Evolutionary conservation across 768 basidiomycete species (phyloP).

Genomic region (Amanita rubescens): DNA sequence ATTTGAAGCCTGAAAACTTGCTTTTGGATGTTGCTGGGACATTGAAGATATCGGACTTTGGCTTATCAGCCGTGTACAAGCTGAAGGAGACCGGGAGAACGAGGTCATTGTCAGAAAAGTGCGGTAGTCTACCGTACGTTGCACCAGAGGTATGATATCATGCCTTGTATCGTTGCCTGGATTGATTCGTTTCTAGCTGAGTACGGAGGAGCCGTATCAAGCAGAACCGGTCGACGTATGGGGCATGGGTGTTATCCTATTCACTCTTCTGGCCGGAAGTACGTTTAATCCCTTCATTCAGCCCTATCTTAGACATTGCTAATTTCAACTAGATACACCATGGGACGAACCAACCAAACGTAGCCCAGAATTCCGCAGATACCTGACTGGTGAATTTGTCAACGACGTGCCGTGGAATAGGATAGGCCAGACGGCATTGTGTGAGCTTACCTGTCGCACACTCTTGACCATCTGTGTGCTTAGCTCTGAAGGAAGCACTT

Average conservation of each 20-base stretch:
- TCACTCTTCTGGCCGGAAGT: slow-evolving; percentile 89
- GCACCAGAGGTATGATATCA: slow-evolving; percentile 70
- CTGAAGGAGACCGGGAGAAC: slow-evolving; percentile 77
- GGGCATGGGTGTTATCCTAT: slow-evolving; percentile 93
- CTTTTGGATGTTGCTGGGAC: slow-evolving; percentile 77
- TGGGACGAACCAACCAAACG: slow-evolving; percentile 88
- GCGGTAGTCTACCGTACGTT: slow-evolving; percentile 91
- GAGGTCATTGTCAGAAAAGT: slow-evolving; percentile 68
- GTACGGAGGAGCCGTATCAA: slow-evolving; percentile 57
- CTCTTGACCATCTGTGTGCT: not conserved
- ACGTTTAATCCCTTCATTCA: slow-evolving; percentile 19
- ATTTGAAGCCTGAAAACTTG: slow-evolving; percentile 95
- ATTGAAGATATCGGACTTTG: slow-evolving; percentile 95
- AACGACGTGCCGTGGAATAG: slow-evolving; percentile 73
- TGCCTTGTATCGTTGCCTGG: not conserved
- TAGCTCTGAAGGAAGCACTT: slow-evolving; percentile 41
- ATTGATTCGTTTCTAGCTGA: slow-evolving; percentile 40
- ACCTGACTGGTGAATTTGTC: slow-evolving; percentile 67
- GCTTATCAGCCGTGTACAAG: slow-evolving; percentile 83
- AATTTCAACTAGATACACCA: slow-evolving; percentile 71
- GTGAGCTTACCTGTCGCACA: slow-evolving; percentile 32
- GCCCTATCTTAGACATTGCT: not conserved
- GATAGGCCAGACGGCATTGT: slow-evolving; percentile 48
- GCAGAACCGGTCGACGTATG: slow-evolving; percentile 95
- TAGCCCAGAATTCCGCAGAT: slow-evolving; percentile 79